Evolutionary conservation across 192 early-diverging fungal species (phyloP).

Genomic region (Coemansia sp.): DNA sequence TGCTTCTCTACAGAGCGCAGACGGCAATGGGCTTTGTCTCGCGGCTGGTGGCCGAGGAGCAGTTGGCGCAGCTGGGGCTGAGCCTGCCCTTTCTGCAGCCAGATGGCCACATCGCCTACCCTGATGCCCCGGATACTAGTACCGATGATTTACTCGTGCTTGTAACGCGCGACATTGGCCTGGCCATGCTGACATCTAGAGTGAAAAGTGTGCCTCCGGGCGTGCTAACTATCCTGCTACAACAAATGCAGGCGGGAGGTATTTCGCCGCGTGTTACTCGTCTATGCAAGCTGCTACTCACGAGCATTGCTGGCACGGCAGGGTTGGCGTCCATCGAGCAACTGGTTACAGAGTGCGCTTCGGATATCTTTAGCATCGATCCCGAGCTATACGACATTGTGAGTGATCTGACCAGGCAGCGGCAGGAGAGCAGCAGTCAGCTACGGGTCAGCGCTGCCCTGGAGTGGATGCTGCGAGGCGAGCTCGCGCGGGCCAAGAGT

Average conservation of each 20-base stretch:
- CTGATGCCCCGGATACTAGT: conserved; percentile 9
- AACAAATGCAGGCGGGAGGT: conserved; percentile 7
- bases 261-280: conserved; percentile 3
- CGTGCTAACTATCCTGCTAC: conserved; percentile 16
- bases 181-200: conserved; percentile 11
- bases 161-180: conserved; percentile 37
- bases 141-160: conserved; percentile 16
- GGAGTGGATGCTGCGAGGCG: conserved; percentile 25
- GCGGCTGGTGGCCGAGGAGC: conserved; percentile 31
- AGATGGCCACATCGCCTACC: conserved; percentile 16
- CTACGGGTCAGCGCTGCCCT: conserved; percentile 8
- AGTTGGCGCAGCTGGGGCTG: conserved; percentile 24
- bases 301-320: conserved; percentile 3
- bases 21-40: conserved; percentile 5
- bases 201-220: conserved; percentile 19
- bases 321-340: conserved; percentile 3
- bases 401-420: not conserved
- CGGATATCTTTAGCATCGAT: conserved; percentile 24
- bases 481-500: conserved; percentile 4
- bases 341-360: conserved; percentile 8
- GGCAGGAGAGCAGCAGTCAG: not conserved
- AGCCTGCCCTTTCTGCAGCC: conserved; percentile 13
- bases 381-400: conserved; percentile 8
- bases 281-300: conserved; percentile 22
- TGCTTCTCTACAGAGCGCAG: conserved; percentile 20